Base-by-base conservation (phyloP, 2,329 filamentous ascomycete genomes). In the Talaromyces sp. region DNA sequence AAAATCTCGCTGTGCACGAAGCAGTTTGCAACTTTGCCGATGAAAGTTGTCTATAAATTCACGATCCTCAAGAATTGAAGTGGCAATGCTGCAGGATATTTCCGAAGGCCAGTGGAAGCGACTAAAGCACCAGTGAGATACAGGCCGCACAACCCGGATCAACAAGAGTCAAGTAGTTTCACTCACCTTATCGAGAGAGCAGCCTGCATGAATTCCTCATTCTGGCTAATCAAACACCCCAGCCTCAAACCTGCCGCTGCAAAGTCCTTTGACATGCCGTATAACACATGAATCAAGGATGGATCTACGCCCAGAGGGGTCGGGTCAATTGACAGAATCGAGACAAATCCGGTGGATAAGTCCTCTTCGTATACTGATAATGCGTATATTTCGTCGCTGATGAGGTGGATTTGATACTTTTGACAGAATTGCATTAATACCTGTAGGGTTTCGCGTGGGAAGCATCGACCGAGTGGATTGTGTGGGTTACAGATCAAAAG, bases 301-400 rank as follows among this genome's bases (percentile, higher is more conserved):
- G 77, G 72, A 61, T 85, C 78, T 25, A 86, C 82, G 28, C 81
- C 69, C 75, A 0, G 69, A 62, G 0, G 74, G 71, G 35, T 79
- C 72, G n/a, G 48, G 9, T 61, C 59, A 39, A 54, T 55, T 21
- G 58, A 60, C 9, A 61, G 9, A 55, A 84, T 72, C 0, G 80
- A 74, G 1, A 83, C 72, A 2, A 75, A 71, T 0, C 81, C 83
- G 2, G 74, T 75, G 62, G 84, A 84, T 0, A 75, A 72, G 1
- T 69, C 69, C 2, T 67, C 35, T 1, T 76, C 67, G 67, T 80
- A 86, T 0, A 81, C 73, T 5, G 81, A 84, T 1, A 83, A 71
- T 2, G 82, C 84, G 67, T 86, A 86, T 16, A 86, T 78, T 67
- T 86, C 84, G 67, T 86, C 83, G 66, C 78, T 80, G 68, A 86